A percentile compares a stretch with the other conserved stretches of the same genome.
Conservation (phyloP, 192 early-diverging fungal genomes). For the Radiomyces spectabilis region DNA sequence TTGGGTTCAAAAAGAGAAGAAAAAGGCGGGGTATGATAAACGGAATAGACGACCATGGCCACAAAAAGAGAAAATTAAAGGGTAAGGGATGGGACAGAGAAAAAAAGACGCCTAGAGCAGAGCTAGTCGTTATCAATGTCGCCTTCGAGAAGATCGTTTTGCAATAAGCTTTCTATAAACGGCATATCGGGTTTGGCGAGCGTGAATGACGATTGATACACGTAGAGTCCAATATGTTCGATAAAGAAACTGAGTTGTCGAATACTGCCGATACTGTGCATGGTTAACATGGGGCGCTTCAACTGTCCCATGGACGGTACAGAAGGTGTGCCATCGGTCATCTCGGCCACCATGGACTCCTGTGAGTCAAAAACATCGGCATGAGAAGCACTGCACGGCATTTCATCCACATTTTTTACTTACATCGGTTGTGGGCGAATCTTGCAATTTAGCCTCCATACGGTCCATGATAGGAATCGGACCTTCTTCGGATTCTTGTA, state of each 20-base stretch:
- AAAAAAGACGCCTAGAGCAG: too few relatives aligned
- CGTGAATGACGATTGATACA: constrained; percentile 66
- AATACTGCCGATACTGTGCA: constrained; percentile 56
- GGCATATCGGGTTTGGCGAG: constrained; percentile 65
- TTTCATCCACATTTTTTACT: not conserved
- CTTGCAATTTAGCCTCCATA: constrained; percentile 45
- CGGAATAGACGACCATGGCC: too few relatives aligned
- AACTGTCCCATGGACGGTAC: constrained; percentile 21
- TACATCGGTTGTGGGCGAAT: not conserved
- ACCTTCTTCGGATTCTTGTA: constrained; percentile 35
- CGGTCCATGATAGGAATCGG: constrained; percentile 60
- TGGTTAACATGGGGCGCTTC: constrained; percentile 72
- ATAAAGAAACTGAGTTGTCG: constrained; percentile 75
- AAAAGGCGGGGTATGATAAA: too few relatives aligned
- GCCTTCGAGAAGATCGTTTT: constrained; percentile 48
- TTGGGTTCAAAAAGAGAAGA: too few relatives aligned
- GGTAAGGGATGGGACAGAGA: too few relatives aligned
- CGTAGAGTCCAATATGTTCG: constrained; percentile 62
- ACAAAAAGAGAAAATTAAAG: too few relatives aligned
- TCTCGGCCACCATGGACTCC: too few relatives aligned
- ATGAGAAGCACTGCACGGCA: too few relatives aligned
- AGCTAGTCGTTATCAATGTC: too few relatives aligned
- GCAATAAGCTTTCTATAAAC: constrained; percentile 71
- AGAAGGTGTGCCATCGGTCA: too few relatives aligned
- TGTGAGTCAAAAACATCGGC: too few relatives aligned